Conservation (phyloP, 78 protist genomes). For the Planoprotostelium fungivorum region DNA sequence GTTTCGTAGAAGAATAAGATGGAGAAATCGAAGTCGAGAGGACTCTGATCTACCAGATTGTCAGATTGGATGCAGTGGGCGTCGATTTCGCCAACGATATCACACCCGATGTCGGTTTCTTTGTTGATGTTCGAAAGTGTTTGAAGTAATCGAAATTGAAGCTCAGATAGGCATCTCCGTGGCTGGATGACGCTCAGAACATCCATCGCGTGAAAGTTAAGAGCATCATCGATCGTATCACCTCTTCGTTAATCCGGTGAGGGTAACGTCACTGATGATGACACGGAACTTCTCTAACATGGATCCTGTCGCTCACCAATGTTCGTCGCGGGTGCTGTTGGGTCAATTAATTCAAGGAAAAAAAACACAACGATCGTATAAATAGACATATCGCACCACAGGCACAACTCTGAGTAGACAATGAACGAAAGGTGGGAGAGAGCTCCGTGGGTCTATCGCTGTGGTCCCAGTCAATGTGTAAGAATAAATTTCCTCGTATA, state of each 20-base stretch:
- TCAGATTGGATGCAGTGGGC: neutral
- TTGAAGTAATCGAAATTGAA: neutral
- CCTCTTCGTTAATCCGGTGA: neutral
- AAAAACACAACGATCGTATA: too few relatives aligned
- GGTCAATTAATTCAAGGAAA: too few relatives aligned
- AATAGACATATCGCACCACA: too few relatives aligned
- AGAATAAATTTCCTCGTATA: too few relatives aligned
- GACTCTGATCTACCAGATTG: neutral
- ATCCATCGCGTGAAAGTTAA: neutral
- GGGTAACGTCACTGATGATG: neutral
- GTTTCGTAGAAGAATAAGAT: neutral
- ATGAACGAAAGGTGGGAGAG: too few relatives aligned
- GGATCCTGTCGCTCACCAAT: too few relatives aligned
- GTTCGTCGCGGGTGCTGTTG: too few relatives aligned
- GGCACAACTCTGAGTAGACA: too few relatives aligned
- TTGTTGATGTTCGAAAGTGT: neutral
- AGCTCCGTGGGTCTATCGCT: too few relatives aligned
- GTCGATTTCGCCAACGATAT: neutral
- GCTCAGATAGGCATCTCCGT: neutral
- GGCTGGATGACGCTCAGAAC: neutral
- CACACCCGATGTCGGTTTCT: too few relatives aligned
- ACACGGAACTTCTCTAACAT: neutral
- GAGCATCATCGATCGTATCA: neutral
- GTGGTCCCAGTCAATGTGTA: too few relatives aligned
- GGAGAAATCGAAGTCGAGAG: neutral